These are phyloP conservation scores for Ceratocystis smalleyi DNA, from an alignment of 2,329 filamentous ascomycete genomes.

Conservation along the genomic window DNA sequence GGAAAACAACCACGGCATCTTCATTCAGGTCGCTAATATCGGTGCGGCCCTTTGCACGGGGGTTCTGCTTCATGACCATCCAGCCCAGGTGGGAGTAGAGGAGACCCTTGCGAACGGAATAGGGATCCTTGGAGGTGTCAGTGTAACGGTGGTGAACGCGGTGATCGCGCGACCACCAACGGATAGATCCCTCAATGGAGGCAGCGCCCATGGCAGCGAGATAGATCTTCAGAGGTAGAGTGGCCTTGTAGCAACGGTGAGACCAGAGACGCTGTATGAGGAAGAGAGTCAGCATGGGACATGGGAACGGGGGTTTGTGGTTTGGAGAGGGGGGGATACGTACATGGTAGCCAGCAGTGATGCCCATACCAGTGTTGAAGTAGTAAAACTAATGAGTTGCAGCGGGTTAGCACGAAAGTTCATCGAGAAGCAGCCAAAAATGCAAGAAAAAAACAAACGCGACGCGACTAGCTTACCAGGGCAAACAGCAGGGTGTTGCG, in stretches of 20 bases:
- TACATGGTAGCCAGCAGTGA: slow-evolving; percentile 46
- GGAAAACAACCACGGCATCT: slow-evolving; percentile 70
- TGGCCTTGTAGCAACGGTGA: slow-evolving; percentile 69
- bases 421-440: background rate
- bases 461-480: slow-evolving; percentile 25
- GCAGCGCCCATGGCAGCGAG: slow-evolving; percentile 68
- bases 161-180: slow-evolving; percentile 82
- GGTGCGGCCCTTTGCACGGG: slow-evolving; percentile 72
- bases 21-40: slow-evolving; percentile 82
- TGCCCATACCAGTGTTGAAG: slow-evolving; percentile 68
- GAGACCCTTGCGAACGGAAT: slow-evolving; percentile 78
- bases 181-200: slow-evolving; percentile 70
- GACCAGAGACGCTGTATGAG: slow-evolving; percentile 58
- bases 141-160: slow-evolving; percentile 82
- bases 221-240: slow-evolving; percentile 61
- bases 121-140: slow-evolving; percentile 83
- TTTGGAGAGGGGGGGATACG: background rate
- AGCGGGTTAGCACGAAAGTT: background rate
- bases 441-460: background rate
- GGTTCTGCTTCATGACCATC: slow-evolving; percentile 91
- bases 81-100: slow-evolving; percentile 67
- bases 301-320: background rate
- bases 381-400: slow-evolving; percentile 36
- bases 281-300: background rate
- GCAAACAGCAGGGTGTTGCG: slow-evolving; percentile 59